These are phyloP conservation scores for Hymenoscyphus linearis DNA, from an alignment of 2,329 filamentous ascomycete species.

Conservation along the genomic window DNA sequence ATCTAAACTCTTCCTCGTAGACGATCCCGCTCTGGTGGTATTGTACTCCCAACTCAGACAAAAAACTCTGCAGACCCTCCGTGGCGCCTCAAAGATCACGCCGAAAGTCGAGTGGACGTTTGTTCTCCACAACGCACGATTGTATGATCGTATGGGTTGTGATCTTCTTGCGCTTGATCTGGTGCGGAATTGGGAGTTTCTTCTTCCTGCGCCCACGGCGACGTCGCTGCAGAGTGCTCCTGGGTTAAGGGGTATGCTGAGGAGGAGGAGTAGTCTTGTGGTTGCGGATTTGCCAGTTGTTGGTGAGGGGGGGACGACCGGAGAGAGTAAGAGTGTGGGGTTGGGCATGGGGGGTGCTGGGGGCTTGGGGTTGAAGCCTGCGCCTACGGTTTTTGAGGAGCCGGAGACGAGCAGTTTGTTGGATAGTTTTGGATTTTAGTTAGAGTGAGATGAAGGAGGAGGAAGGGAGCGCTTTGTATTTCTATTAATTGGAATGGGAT, in stretches of 20 bases:
- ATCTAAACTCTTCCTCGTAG: conserved; percentile 75
- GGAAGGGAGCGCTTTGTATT: too few species aligned
- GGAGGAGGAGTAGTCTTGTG: conserved; percentile 69
- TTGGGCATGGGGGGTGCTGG: conserved; percentile 39
- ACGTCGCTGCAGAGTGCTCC: conserved; percentile 35
- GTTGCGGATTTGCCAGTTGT: conserved; percentile 62
- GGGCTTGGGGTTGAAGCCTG: conserved; percentile 41
- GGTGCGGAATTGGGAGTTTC: conserved; percentile 78
- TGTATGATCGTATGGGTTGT: conserved; percentile 90
- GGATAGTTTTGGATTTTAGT: conserved; percentile 86
- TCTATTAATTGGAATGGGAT: background rate
- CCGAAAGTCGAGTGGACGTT: conserved; percentile 83
- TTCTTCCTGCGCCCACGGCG: conserved; percentile 44
- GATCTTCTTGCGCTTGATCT: conserved; percentile 84
- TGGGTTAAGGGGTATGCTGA: conserved; percentile 53
- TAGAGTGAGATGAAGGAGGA: background rate
- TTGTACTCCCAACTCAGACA: conserved; percentile 82
- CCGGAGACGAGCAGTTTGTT: conserved; percentile 85
- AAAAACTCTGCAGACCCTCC: conserved; percentile 74
- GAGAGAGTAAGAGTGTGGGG: too few species aligned
- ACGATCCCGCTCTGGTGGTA: conserved; percentile 84
- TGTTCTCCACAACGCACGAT: conserved; percentile 74
- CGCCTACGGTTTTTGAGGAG: conserved; percentile 80
- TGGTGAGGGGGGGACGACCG: conserved; percentile 30
- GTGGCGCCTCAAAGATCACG: conserved; percentile 76